Conservation (phyloP, 352 stramenopile species). For the Aphanomyces invadans region DNA sequence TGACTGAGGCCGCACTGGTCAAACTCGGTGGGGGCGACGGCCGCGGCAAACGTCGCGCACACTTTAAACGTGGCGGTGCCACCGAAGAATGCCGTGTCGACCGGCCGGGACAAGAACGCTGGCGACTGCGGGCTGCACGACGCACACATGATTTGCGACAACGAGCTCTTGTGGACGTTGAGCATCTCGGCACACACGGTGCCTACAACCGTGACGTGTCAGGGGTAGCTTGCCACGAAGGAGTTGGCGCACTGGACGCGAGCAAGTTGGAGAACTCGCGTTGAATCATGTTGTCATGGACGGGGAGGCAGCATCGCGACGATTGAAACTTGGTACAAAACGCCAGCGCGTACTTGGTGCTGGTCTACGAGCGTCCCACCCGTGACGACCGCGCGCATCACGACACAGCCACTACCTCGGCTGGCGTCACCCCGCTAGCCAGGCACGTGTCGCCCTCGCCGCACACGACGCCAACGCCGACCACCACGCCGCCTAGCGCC, state of each 20-base stretch:
- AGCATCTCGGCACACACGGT: constrained; percentile 3
- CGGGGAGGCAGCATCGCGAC: constrained; percentile 11
- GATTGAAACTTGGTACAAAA: constrained; percentile 5
- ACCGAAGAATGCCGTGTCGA: background rate
- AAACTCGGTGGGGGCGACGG: constrained; percentile 12
- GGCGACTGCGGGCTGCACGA: constrained; percentile 12
- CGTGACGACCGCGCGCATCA: too few relatives aligned
- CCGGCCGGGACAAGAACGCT: background rate
- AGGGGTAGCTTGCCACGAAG: background rate
- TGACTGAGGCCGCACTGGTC: constrained; percentile 16
- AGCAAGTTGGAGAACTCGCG: background rate
- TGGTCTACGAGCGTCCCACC: constrained; percentile 3
- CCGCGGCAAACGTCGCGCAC: background rate
- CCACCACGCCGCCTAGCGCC: too few relatives aligned
- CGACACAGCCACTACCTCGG: background rate
- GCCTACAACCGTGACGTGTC: background rate
- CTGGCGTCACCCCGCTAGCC: background rate
- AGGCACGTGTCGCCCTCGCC: background rate
- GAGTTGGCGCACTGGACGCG: background rate
- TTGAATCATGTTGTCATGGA: constrained; percentile 13
- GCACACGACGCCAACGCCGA: background rate
- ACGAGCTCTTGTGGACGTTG: background rate
- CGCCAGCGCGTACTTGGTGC: background rate
- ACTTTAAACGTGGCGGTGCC: constrained; percentile 5
- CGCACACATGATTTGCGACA: constrained; percentile 10